A percentile compares a stretch with the other conserved stretches of the same genome.
These are phyloP conservation scores for Huntiella decipiens DNA, from an alignment of 2,329 filamentous ascomycete species.

Conservation along the genomic window DNA sequence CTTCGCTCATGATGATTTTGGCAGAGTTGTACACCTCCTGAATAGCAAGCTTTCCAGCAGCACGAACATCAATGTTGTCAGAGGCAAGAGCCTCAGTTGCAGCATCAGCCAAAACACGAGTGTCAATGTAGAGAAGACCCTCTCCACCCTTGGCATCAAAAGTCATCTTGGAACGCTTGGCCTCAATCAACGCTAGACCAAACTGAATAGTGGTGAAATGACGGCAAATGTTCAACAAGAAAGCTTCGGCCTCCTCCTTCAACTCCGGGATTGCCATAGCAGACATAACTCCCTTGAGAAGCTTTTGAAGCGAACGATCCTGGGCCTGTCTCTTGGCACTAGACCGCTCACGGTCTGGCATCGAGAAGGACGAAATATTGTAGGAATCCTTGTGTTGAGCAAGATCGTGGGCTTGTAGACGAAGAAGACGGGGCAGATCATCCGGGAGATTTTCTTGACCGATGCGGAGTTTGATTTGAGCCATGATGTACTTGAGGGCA, in stretches of 20 bases:
- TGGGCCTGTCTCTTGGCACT: slow-evolving; percentile 74
- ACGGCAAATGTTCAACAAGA: slow-evolving; percentile 64
- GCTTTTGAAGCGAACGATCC: slow-evolving; percentile 62
- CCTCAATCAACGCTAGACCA: slow-evolving; percentile 61
- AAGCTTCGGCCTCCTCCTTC: slow-evolving; percentile 51
- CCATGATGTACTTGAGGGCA: slow-evolving; percentile 68
- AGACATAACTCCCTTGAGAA: slow-evolving; percentile 77
- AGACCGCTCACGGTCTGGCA: slow-evolving; percentile 62
- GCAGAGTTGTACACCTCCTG: slow-evolving; percentile 60
- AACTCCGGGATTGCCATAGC: slow-evolving; percentile 69
- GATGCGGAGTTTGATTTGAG: slow-evolving; percentile 78
- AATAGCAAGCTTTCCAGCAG: slow-evolving; percentile 64
- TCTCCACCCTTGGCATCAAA: slow-evolving; percentile 80
- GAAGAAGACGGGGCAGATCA: slow-evolving; percentile 65
- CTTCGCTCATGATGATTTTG: slow-evolving; percentile 57
- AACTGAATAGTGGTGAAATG: slow-evolving; percentile 87
- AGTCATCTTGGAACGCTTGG: slow-evolving; percentile 55
- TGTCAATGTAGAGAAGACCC: slow-evolving; percentile 71
- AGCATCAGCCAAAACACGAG: slow-evolving; percentile 70
- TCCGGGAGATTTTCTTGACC: slow-evolving; percentile 78
- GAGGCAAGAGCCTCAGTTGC: slow-evolving; percentile 80
- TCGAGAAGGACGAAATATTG: slow-evolving; percentile 51
- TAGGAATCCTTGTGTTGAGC: slow-evolving; percentile 51
- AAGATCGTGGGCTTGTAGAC: slow-evolving; percentile 77
- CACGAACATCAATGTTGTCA: slow-evolving; percentile 60